These are phyloP conservation scores for Tilletiaria anomala DNA, from an alignment of 1,284 basidiomycete genomes.

Conservation along the genomic window DNA sequence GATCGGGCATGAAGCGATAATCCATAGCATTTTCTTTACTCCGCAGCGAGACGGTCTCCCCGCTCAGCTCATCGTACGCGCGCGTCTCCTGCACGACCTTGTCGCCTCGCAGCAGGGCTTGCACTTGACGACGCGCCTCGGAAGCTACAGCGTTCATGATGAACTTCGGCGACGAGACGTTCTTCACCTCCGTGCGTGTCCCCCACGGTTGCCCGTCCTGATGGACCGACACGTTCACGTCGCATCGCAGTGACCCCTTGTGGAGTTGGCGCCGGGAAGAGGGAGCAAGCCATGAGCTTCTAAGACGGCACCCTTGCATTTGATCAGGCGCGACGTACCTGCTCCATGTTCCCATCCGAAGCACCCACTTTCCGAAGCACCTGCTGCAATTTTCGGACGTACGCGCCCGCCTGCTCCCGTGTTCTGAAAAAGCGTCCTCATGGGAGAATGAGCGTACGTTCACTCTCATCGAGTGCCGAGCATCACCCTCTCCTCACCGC, in stretches of 20 bases:
- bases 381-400: slow-evolving; percentile 69
- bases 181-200: slow-evolving; percentile 91
- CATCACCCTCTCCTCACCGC: slow-evolving; percentile 46
- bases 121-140: slow-evolving; percentile 60
- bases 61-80: slow-evolving; percentile 69
- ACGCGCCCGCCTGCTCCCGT: slow-evolving; percentile 78
- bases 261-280: no score
- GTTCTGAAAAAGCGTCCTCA: slow-evolving; percentile 43
- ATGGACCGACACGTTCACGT: slow-evolving; percentile 71
- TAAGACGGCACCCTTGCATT: no score
- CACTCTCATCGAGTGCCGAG: neutral
- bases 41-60: slow-evolving; percentile 66
- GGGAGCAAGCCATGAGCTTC: no score
- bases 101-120: slow-evolving; percentile 46
- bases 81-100: slow-evolving; percentile 69
- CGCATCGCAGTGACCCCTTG: slow-evolving; percentile 54
- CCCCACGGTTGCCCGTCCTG: slow-evolving; percentile 51
- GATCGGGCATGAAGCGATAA: slow-evolving; percentile 96
- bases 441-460: neutral
- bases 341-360: slow-evolving; percentile 94
- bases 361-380: slow-evolving; percentile 68
- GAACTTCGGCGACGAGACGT: slow-evolving; percentile 79
- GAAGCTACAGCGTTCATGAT: slow-evolving; percentile 67
- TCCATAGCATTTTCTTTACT: slow-evolving; percentile 88
- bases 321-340: slow-evolving; percentile 47